These are phyloP conservation scores for Chlamydomonas incerta DNA, from an alignment of 139 green algal species.

Conservation along the genomic window DNA sequence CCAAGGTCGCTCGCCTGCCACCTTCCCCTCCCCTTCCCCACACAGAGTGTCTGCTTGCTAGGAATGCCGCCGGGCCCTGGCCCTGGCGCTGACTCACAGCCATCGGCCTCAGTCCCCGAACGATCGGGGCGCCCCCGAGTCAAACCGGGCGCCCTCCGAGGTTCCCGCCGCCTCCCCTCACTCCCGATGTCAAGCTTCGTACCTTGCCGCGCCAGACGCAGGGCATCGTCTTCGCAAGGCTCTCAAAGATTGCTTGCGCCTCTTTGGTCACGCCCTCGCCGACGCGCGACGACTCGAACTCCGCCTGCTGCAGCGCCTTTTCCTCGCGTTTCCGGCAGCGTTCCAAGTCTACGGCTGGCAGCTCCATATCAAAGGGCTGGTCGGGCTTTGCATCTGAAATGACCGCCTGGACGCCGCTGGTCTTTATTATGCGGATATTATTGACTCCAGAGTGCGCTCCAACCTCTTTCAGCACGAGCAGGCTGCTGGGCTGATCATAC, in stretches of 20 bases:
- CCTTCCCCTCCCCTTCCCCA: no score
- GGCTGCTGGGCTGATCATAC: constrained; percentile 59
- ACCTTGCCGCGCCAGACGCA: constrained; percentile 75
- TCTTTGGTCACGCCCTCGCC: constrained; percentile 80
- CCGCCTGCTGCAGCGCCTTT: constrained; percentile 73
- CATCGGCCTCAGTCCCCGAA: no score
- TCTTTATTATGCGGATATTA: constrained; percentile 59
- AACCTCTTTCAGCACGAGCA: constrained; percentile 65
- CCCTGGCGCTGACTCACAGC: no score
- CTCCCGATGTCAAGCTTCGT: neutral
- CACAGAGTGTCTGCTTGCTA: no score
- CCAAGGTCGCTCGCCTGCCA: no score
- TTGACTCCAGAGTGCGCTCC: constrained; percentile 60
- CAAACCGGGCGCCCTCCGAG: neutral
- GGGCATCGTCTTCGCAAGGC: constrained; percentile 86
- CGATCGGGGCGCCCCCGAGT: neutral
- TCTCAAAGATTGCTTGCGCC: constrained; percentile 85
- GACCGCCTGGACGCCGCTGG: constrained; percentile 41
- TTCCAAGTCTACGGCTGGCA: constrained; percentile 77
- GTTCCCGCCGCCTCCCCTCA: no score
- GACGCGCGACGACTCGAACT: constrained; percentile 79
- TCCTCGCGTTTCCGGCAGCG: constrained; percentile 73
- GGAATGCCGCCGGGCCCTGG: no score
- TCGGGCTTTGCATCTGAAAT: constrained; percentile 18
- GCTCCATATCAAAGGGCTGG: constrained; percentile 43